Base-by-base conservation (phyloP, 1,139 yeast genomes). In the Diutina rugosa region DNA sequence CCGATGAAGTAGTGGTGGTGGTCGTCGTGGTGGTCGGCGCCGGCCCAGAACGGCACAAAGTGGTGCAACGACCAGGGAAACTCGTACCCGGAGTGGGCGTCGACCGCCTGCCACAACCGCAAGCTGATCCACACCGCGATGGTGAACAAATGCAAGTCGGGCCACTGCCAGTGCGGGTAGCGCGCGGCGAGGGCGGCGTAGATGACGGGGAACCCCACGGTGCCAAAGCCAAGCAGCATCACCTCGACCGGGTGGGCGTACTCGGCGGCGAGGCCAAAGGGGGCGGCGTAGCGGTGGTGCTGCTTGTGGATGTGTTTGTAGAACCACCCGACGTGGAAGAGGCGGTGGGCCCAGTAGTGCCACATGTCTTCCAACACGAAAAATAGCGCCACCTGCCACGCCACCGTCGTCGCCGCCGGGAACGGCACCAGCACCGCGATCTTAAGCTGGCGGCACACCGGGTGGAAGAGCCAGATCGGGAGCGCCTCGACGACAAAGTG, bases 241-340 rank as follows among this genome's bases (percentile, higher is more conserved):
- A 93, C 96, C 73, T 91, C 98, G 44, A 85, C 77, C 4, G 98
- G 98, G 67, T 91, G 97, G 8, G 98, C 98, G 68, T 91, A 91
- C 72, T 91, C 98, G 30, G 98, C 98, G 56, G 97, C 86, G 60
- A 91, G 76, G 28, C 98, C 98, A 68, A 91, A 91, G 41, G 98
- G 98, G 48, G 97, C 97, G 32, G 97, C 96, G 68, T 90, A 91
- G 70, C 90, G 84, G 72, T 91, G 98, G 72, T 91, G 98, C 74
- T 89, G 95, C 74, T 91, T 91, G 76, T 91, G 98, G 64, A 91
- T 89, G 69, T 85, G 80, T 73, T 87, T 89, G 79, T 91, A 91
- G 67, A 91, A 84, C 62, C 82, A 78, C 56, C 96, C 96, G 66
- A 82, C 79, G 70, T 91, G 98, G 70, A 91, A 83, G 45, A 84